These are phyloP conservation scores for Ophiostoma piceae DNA, from an alignment of 2,329 filamentous ascomycete genomes.

Conservation along the genomic window DNA sequence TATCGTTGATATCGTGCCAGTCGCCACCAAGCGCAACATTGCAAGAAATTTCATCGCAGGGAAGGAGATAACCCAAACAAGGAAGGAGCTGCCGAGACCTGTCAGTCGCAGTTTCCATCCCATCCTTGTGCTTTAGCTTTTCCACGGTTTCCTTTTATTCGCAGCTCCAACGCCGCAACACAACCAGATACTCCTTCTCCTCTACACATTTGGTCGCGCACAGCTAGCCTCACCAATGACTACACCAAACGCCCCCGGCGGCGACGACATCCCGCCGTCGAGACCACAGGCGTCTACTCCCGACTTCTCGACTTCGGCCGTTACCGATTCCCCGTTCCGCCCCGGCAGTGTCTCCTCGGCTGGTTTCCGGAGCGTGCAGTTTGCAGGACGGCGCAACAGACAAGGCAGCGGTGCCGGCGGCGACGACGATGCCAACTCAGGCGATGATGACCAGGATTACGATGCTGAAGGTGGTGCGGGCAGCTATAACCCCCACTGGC, in stretches of 20 bases:
- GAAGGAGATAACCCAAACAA: background rate
- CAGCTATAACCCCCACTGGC: conserved; percentile 21
- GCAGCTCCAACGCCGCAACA: background rate
- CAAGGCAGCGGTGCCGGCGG: background rate
- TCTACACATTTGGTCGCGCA: background rate
- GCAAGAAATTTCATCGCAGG: conserved; percentile 2
- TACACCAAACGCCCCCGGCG: conserved; percentile 6
- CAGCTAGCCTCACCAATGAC: background rate
- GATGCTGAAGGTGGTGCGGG: conserved; percentile 6
- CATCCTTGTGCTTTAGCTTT: background rate
- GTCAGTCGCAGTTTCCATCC: background rate
- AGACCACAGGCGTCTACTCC: conserved; percentile 1
- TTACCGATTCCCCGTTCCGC: conserved; percentile 19
- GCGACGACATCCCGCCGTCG: background rate
- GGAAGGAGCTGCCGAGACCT: conserved; percentile 2
- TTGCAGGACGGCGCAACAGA: conserved; percentile 10
- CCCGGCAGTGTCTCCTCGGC: conserved; percentile 22
- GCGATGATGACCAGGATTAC: conserved; percentile 16
- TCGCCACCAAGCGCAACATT: background rate
- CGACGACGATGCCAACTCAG: conserved; percentile 16
- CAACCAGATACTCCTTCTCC: background rate
- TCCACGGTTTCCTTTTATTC: background rate
- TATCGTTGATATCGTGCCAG: background rate
- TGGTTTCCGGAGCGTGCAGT: conserved; percentile 25
- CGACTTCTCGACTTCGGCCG: conserved; percentile 17